Conservation (phyloP, 345 rosid genomes). For the Aethionema arabicum region DNA sequence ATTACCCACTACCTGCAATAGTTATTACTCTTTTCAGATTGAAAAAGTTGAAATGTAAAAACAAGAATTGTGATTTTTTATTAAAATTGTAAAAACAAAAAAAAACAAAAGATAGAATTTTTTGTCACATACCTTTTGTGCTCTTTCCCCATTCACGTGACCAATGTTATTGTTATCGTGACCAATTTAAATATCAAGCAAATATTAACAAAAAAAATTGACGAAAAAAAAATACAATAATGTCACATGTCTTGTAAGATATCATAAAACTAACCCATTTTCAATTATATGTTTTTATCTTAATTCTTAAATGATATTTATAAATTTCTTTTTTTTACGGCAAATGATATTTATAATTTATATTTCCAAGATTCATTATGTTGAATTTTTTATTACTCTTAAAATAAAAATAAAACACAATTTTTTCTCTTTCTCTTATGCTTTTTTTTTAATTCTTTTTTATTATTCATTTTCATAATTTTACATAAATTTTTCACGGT, state of each 20-base stretch:
- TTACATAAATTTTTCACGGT: not conserved
- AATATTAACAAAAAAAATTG: not conserved
- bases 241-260: too few species aligned
- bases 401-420: too few species aligned
- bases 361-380: too few species aligned
- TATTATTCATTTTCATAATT: not conserved
- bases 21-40: slow-evolving; percentile 30
- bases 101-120: slow-evolving; percentile 21
- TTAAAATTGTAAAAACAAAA: not conserved
- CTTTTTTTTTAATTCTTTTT: too few species aligned
- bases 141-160: slow-evolving; percentile 37
- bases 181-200: slow-evolving; percentile 29
- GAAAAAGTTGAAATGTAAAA: slow-evolving; percentile 15
- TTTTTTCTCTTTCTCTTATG: too few species aligned
- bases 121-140: slow-evolving; percentile 34
- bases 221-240: too few species aligned
- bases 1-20: slow-evolving; percentile 32
- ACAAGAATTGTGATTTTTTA: not conserved
- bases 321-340: too few species aligned
- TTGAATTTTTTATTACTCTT: too few species aligned
- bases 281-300: too few species aligned
- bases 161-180: slow-evolving; percentile 31
- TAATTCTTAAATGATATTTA: too few species aligned
- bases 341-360: too few species aligned
- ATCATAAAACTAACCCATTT: too few species aligned